phyloP scores from a whole-genome alignment of 257 asterid species.

The Agastache rugosa region DNA sequence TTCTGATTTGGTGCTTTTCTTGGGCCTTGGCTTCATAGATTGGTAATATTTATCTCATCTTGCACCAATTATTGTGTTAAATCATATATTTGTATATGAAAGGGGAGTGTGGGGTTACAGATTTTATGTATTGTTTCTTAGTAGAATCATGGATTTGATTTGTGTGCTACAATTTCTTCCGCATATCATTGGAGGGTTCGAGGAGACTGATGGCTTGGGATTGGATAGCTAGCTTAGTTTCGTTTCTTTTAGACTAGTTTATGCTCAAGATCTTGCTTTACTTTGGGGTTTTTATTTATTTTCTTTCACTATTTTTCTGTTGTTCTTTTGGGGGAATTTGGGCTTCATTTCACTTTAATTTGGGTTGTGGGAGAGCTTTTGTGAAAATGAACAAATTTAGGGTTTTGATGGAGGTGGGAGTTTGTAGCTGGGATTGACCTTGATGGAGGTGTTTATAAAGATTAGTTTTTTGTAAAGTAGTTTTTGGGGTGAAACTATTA shows the following conservation, averaged over 20 bases:
- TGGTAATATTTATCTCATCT: constrained; percentile 58
- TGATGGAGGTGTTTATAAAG: constrained; percentile 37
- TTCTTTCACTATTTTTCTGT: constrained; percentile 17
- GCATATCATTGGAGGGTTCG: constrained; percentile 46
- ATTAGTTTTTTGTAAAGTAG: constrained; percentile 38
- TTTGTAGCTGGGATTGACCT: constrained; percentile 45
- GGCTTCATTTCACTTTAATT: constrained; percentile 18
- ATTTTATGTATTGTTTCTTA: constrained; percentile 30
- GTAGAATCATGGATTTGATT: constrained; percentile 46
- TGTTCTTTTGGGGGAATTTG: background rate
- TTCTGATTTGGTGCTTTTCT: constrained; percentile 91
- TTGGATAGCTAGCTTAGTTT: constrained; percentile 44
- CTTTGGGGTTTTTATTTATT: constrained; percentile 16
- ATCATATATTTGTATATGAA: constrained; percentile 24
- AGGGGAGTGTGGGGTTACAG: constrained; percentile 34
- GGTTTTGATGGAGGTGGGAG: constrained; percentile 51
- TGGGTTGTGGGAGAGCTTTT: constrained; percentile 32
- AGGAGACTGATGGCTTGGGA: constrained; percentile 60
- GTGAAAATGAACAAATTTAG: constrained; percentile 38
- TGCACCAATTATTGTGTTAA: constrained; percentile 3
- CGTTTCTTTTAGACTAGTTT: constrained; percentile 29
- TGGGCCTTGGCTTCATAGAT: constrained; percentile 98
- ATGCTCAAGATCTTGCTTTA: constrained; percentile 36
- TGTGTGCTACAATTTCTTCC: constrained; percentile 49
- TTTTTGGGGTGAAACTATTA: constrained; percentile 42